These are phyloP conservation scores for Gracilaria gracilis DNA, from an alignment of 23 red algal genomes.

Conservation along the genomic window DNA sequence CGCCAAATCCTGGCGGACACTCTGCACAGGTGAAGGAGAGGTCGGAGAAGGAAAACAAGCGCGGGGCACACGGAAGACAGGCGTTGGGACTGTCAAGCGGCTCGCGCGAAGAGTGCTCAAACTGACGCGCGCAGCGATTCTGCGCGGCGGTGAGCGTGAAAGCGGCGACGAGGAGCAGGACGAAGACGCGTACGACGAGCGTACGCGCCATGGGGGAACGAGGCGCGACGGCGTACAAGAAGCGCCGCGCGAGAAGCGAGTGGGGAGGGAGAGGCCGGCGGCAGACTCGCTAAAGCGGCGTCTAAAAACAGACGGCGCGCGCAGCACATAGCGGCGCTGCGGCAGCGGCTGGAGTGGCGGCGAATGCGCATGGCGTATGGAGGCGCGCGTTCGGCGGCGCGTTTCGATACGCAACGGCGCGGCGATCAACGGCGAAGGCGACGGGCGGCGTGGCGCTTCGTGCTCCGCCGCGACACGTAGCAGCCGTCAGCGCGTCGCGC, in stretches of 20 bases:
- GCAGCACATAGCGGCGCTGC: too few species aligned
- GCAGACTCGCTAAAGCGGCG: too few species aligned
- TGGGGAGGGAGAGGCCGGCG: background rate
- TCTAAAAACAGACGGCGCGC: background rate
- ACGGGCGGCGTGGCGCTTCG: background rate
- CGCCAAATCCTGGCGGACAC: slow-evolving; percentile 10
- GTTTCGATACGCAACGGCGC: slow-evolving; percentile 51
- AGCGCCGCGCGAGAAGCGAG: background rate
- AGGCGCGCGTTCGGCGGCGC: background rate
- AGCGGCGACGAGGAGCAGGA: background rate
- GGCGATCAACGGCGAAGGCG: background rate
- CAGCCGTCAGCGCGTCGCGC: background rate
- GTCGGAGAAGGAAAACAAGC: background rate
- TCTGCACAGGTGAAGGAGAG: background rate
- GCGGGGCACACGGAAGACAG: slow-evolving; percentile 15
- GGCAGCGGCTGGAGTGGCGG: too few species aligned
- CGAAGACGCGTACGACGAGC: background rate
- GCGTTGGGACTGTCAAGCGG: background rate
- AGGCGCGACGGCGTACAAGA: background rate
- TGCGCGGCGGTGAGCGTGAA: background rate
- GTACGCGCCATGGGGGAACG: slow-evolving; percentile 15
- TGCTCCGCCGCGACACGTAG: slow-evolving; percentile 9
- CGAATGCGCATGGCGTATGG: background rate
- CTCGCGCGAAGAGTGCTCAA: slow-evolving; percentile 17
- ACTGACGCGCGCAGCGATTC: slow-evolving; percentile 14